phyloP scores from a whole-genome alignment of 495 filamentous ascomycete species.

The Neurospora sp. region DNA sequence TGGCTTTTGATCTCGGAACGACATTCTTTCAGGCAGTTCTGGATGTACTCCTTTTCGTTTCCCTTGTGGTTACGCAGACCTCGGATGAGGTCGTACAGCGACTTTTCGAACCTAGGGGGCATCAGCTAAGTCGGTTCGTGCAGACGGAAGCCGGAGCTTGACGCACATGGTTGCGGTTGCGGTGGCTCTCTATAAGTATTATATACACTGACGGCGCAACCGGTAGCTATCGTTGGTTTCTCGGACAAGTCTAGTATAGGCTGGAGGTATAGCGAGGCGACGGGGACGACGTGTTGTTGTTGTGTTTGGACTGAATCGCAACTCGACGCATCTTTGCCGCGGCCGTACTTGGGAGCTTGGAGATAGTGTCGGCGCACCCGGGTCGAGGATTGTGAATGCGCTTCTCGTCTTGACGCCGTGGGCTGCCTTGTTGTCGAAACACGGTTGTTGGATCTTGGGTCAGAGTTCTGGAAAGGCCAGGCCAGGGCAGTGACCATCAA shows the following conservation, averaged over 20 bases:
- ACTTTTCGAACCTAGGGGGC: slow-evolving; percentile 85
- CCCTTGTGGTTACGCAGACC: slow-evolving; percentile 91
- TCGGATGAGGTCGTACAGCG: slow-evolving; percentile 95
- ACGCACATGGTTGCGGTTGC: slow-evolving; percentile 14
- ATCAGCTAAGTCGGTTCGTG: slow-evolving; percentile 13
- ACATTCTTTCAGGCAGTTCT: slow-evolving; percentile 86
- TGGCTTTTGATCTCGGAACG: slow-evolving; percentile 77
- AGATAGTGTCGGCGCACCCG: background rate
- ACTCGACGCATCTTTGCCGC: background rate
- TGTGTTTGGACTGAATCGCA: background rate
- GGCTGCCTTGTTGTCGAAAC: background rate
- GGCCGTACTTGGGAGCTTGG: background rate
- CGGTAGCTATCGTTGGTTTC: background rate
- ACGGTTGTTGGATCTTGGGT: background rate
- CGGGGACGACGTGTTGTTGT: background rate
- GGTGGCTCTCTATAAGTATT: background rate
- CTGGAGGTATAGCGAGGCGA: background rate
- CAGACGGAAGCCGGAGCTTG: background rate
- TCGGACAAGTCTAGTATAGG: background rate
- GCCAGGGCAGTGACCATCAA: background rate
- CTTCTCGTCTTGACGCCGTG: background rate
- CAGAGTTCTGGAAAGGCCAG: background rate
- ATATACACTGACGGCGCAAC: background rate
- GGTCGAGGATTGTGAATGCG: background rate
- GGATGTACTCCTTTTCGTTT: slow-evolving; percentile 85